Conservation (phyloP, 2,329 filamentous ascomycete genomes). For the Aureobasidium sp. region DNA sequence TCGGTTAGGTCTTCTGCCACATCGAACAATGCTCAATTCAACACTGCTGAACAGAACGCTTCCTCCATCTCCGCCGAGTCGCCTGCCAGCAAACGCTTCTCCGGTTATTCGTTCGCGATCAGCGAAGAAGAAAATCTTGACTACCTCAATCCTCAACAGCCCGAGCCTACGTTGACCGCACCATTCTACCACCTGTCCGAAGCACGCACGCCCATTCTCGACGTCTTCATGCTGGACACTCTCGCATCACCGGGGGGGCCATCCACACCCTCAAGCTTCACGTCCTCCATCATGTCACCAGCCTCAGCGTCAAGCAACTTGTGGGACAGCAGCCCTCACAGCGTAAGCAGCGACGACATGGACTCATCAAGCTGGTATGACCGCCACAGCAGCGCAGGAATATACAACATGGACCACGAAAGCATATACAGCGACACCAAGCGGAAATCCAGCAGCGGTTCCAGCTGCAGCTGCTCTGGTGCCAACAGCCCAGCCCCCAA, state of each 20-base stretch:
- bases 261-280: not conserved
- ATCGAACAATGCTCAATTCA: not conserved
- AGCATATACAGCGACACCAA: not conserved
- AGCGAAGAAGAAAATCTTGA: conserved; percentile 4
- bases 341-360: not conserved
- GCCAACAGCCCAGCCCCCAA: not conserved
- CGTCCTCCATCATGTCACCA: not conserved
- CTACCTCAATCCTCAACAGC: not conserved
- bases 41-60: not conserved
- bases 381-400: not conserved
- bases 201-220: conserved; percentile 13
- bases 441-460: conserved; percentile 5
- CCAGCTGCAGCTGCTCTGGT: not conserved
- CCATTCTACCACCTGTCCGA: not conserved
- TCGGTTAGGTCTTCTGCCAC: not conserved
- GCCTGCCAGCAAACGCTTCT: not conserved
- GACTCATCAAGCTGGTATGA: not conserved
- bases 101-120: not conserved
- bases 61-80: not conserved
- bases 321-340: not conserved
- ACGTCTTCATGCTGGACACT: conserved; percentile 10
- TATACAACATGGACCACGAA: conserved; percentile 13
- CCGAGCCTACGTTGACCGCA: not conserved
- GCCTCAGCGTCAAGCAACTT: not conserved
- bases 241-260: not conserved